Base-by-base conservation (phyloP, 768 basidiomycete genomes). In the Nidula microcarpa region DNA sequence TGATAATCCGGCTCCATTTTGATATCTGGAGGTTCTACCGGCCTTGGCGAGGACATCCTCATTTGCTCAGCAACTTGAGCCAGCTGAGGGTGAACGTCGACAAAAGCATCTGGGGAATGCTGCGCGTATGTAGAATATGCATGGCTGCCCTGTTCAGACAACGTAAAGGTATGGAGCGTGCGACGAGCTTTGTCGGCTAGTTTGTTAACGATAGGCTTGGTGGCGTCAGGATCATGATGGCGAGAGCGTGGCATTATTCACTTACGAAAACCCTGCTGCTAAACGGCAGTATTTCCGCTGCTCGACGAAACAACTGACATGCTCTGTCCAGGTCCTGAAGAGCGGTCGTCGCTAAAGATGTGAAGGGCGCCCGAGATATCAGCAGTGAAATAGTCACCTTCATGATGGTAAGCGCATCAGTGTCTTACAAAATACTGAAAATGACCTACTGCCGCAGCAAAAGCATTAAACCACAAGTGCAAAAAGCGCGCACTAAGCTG, bases 391-490 rank as follows among this genome's bases (percentile, higher is more conserved):
- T 65, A 0, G 86, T 85, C 53, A 86, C 80, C 85, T 84, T 46
- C 4, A 54, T 39, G 34, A 3, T 17, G 16, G 46, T 18, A 23
- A 30, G 23, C 23, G 14, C 10, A 18, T 46, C 23, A 23, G 10
- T 10, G 10, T 4, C 16, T 32, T 34, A 30, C 14, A 13, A 18
- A 49, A 45, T 43, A 32, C 55, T 47, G 14, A n/a, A 58, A 41
- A 13, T 34, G n/a, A 7, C 85, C 67, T 63, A 87, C 87, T 54
- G 83, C 83, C 6, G 84, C 84, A 43, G 87, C 87, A 63, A 87
- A 87, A 16, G 80, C 74, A 60, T 89, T 87, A 54, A 85, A 84
- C 87, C 88, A 91, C 60, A 87, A 82, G 63, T 82, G 79, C 65
- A 86, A 75, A 58, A 87, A 85, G 33, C 88, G 77, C 49, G 78